Evolutionary conservation across 2,329 filamentous ascomycete species (phyloP), one percentile per base, ranked within the genome.

Genomic region (Scleromitrula shiraiana): DNA sequence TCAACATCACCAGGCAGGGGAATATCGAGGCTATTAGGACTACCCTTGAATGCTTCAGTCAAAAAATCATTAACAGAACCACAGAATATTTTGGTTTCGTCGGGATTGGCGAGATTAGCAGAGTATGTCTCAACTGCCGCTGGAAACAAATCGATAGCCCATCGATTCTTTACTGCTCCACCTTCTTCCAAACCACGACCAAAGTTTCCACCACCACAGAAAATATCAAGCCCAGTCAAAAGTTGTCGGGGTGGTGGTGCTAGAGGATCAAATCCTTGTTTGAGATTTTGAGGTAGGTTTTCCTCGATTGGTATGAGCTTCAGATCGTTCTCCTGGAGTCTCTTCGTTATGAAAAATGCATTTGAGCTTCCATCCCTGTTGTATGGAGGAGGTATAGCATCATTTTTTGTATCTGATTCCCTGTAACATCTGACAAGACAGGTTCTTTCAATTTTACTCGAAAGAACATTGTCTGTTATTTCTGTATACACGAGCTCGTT

Each of bases 171-270:
- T 0, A 89, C 72, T 0, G 72, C 79, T 0, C 80, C 79, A 1
- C 78, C 78, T 45, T 89, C 85, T 62, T 89, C 85, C 0, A 94
- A 68, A 0, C 86, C 87, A 24, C 84, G 74, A 5, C 86, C 87
- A 43, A 93, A 80, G 44, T 83, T 88, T 0, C 88, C 87, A 15
- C 83, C 82, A 1, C 88, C 88, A 55, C 83, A 88, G 58, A 88
- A 94, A 0, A 93, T 67, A 53, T 88, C 85, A 3, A 91, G 65
- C 0, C 82, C 83, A 5, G 68, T 69, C 7, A 86, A 68, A 50
- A 70, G 71, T 15, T 60, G 52, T 50, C 49, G 61, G 33, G 41
- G 50, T 5, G 55, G 48, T 5, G 50, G 26, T 1, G 51, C 54
- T 0, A 47, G 41, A 0, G 77, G 75, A 53, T 82, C 67, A 35